A percentile compares a stretch with the other conserved stretches of the same genome.
These are phyloP conservation scores for Symbiodinium natans DNA, from an alignment of 73 alveolate species.

Conservation along the genomic window DNA sequence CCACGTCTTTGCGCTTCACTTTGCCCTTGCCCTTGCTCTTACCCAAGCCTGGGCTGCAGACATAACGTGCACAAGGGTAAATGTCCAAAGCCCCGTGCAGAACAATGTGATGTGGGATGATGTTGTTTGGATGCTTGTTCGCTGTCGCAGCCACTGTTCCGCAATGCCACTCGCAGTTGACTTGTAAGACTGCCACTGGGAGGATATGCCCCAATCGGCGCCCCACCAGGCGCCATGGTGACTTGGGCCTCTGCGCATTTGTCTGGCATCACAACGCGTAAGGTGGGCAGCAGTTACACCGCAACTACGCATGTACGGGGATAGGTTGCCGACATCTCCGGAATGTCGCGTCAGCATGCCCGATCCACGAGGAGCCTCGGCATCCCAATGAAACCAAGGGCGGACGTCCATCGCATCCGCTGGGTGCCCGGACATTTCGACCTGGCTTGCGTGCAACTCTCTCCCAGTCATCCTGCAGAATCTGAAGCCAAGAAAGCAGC, in stretches of 20 bases:
- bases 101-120: not conserved
- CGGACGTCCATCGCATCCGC: not conserved
- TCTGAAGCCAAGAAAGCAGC: not conserved
- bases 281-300: not conserved
- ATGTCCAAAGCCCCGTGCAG: not conserved
- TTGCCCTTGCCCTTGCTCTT: too few relatives aligned
- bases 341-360: not conserved
- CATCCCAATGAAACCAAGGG: not conserved
- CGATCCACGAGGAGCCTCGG: not conserved
- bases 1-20: too few relatives aligned
- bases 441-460: not conserved
- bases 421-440: not conserved
- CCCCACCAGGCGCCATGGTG: not conserved
- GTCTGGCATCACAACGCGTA: too few relatives aligned
- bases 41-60: too few relatives aligned
- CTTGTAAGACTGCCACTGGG: not conserved
- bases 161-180: not conserved
- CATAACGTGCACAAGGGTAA: not conserved
- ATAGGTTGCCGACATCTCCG: not conserved
- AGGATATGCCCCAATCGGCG: not conserved
- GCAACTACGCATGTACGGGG: not conserved
- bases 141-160: not conserved
- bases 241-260: not conserved
- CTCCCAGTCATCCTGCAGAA: not conserved
- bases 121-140: not conserved